Base-by-base conservation (phyloP, 2,329 filamentous ascomycete species). In the Exophiala sideris region DNA sequence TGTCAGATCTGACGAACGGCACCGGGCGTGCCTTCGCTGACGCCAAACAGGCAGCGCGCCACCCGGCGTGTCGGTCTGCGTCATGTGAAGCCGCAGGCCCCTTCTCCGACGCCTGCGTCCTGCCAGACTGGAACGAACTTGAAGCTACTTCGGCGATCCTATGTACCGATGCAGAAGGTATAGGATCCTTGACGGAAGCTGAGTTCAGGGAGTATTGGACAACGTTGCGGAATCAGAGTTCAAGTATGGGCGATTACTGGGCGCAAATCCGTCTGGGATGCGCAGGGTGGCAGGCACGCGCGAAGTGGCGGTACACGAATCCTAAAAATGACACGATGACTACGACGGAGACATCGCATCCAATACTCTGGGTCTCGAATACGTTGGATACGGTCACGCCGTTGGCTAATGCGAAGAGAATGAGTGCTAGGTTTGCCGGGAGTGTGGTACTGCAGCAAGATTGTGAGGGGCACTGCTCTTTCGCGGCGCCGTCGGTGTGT, bases 381-480 rank as follows among this genome's bases (percentile, higher is more conserved):
- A 62, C 61, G 3, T 57, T 58, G 16, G 66, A 68, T 34, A 60
- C 58, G 1, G 57, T 63, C 7, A 68, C 65, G 4, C 64, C 66
- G 16, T 48, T 67, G 4, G 45, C 44, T 1, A 64, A 62, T 5
- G 66, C 66, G 2, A 45, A 58, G 9, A 64, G 64, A 40, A 58
- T 62, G 44, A 64, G 61, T 41, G 38, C 57, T 3, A 56, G 54
- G 1, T 64, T 65, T 36, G 56, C 62, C 12, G 62, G 56, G 8
- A 67, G 63, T 24, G 66, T 63, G 2, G 64, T 79, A 7, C 65
- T 80, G 2, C 62, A 73, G 32, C 73, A 75, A 50, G 71, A 79
- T 50, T 69, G 71, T 3, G 70, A 71, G 58, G 70, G 70, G 57
- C 64, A 73, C 66, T 48, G 48, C 14, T 60, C 52, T 36, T 11